Percentiles rank a stretch among this genome's conserved stretches.
Conservation (phyloP, 257 asterid genomes). For the Ehretia macrophylla region DNA sequence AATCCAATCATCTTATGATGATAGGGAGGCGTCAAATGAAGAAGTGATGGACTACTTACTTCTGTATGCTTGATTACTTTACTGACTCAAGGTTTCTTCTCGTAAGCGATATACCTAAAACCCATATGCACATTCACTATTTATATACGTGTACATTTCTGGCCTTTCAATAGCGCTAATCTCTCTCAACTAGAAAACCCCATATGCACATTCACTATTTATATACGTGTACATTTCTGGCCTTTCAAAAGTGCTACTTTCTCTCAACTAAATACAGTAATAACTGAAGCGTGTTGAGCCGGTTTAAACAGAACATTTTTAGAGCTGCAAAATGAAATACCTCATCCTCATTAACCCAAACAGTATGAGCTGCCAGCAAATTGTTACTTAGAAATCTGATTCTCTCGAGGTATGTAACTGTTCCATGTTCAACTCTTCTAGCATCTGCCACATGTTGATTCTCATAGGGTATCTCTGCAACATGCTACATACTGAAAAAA, state of each 20-base stretch:
- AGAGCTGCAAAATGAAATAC: slow-evolving; percentile 17
- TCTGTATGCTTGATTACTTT: too few species aligned
- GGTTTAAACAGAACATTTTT: not conserved
- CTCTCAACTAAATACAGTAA: not conserved
- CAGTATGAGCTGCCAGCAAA: slow-evolving; percentile 79
- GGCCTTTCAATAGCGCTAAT: too few species aligned
- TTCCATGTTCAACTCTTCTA: slow-evolving; percentile 65
- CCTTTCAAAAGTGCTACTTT: too few species aligned
- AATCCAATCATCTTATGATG: too few species aligned
- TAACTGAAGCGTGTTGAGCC: not conserved
- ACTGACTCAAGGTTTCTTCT: too few species aligned
- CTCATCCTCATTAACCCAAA: slow-evolving; percentile 72
- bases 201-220: too few species aligned
- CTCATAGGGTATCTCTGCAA: slow-evolving; percentile 80
- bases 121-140: too few species aligned
- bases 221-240: too few species aligned
- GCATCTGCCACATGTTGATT: slow-evolving; percentile 55
- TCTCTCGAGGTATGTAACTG: slow-evolving; percentile 63
- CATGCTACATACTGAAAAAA: slow-evolving; percentile 39
- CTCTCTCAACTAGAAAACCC: not conserved
- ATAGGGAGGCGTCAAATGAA: too few species aligned
- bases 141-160: too few species aligned
- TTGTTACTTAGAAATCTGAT: slow-evolving; percentile 51
- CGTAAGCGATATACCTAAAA: too few species aligned
- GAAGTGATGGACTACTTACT: too few species aligned